phyloP scores from a whole-genome alignment of 1,284 basidiomycete genomes.

The Rhodotorula mucilaginosa region DNA sequence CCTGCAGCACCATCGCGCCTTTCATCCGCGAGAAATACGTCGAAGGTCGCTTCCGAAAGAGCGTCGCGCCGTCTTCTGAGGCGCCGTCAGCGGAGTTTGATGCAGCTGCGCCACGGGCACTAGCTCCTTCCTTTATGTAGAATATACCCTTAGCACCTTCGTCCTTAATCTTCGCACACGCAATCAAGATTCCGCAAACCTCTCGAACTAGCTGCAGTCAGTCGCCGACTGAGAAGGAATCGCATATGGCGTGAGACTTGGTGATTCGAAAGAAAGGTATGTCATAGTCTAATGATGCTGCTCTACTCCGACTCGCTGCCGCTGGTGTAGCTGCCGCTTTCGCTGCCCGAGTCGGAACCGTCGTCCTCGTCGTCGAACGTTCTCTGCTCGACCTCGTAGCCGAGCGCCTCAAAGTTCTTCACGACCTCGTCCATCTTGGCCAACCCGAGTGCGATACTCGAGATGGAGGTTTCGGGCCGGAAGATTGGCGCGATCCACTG shows the following conservation, averaged over 20 bases:
- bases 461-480: constrained; percentile 70
- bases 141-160: too few relatives aligned
- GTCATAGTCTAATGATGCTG: too few relatives aligned
- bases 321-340: constrained; percentile 42
- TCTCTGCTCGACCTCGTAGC: constrained; percentile 74
- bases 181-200: too few relatives aligned
- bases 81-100: neutral
- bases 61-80: neutral
- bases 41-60: constrained; percentile 36
- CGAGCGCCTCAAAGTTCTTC: constrained; percentile 62
- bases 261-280: too few relatives aligned
- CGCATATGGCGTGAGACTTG: too few relatives aligned
- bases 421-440: constrained; percentile 74
- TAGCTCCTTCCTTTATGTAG: too few relatives aligned
- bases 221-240: too few relatives aligned
- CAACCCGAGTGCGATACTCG: constrained; percentile 76
- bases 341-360: constrained; percentile 40
- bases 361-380: constrained; percentile 53
- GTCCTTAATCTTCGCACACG: too few relatives aligned
- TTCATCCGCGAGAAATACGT: constrained; percentile 52
- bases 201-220: too few relatives aligned
- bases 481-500: constrained; percentile 87
- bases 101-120: too few relatives aligned
- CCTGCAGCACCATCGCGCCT: constrained; percentile 43
- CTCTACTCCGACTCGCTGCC: constrained; percentile 8